Conservation (phyloP, 345 rosid species). For the Sisymbrium irio region DNA sequence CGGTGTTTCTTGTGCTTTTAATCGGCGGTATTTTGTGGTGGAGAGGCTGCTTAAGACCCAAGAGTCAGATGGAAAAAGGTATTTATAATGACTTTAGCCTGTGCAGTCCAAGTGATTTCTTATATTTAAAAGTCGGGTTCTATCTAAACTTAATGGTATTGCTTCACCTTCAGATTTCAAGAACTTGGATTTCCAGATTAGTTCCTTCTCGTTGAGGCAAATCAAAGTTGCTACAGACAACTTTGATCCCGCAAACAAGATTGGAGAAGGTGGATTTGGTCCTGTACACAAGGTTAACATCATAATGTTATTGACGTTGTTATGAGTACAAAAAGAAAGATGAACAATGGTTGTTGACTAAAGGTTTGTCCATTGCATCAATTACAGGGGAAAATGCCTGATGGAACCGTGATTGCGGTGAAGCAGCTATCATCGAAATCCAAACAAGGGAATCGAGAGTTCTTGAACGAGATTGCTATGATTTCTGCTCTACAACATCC, state of each 20-base stretch:
- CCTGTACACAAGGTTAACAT: slow-evolving; percentile 58
- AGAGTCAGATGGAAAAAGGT: slow-evolving; percentile 43
- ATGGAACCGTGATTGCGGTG: slow-evolving; percentile 57
- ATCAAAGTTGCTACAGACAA: slow-evolving; percentile 52
- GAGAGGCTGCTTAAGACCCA: slow-evolving; percentile 43
- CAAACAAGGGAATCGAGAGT: slow-evolving; percentile 61
- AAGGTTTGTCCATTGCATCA: neutral
- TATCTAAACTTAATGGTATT: slow-evolving; percentile 6
- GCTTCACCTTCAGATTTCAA: slow-evolving; percentile 35
- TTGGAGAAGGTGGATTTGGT: slow-evolving; percentile 77
- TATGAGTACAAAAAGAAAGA: neutral
- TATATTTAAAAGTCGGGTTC: neutral
- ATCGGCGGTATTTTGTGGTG: slow-evolving; percentile 48
- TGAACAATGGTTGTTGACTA: neutral
- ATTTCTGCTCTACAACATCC: slow-evolving; percentile 61
- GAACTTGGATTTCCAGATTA: slow-evolving; percentile 43
- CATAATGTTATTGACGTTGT: neutral
- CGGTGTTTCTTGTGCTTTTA: slow-evolving; percentile 32
- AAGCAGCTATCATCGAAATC: slow-evolving; percentile 53
- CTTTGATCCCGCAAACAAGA: slow-evolving; percentile 50
- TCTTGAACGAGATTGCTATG: slow-evolving; percentile 57
- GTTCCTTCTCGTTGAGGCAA: slow-evolving; percentile 49
- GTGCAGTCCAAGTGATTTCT: neutral
- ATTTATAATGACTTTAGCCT: neutral
- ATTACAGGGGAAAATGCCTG: slow-evolving; percentile 44